Base-by-base conservation (phyloP, 2,329 filamentous ascomycete genomes). In the Helminthosporium solani region DNA sequence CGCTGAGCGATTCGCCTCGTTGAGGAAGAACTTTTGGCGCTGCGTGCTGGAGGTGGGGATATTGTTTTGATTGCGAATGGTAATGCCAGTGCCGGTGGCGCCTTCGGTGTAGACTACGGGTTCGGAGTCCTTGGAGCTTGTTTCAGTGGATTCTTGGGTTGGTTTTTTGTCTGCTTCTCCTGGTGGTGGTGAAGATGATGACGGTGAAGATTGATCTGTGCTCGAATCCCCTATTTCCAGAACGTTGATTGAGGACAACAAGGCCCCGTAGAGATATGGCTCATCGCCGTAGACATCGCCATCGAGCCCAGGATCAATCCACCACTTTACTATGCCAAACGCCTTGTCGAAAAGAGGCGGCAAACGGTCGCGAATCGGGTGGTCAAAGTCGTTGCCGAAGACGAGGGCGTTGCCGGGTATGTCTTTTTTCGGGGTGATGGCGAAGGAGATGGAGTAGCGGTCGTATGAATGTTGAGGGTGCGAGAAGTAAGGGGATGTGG, bases 321-420 rank as follows among this genome's bases (percentile, higher is more conserved):
- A 88, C 87, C 88, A 95, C 58, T 88, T 88, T 21, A 95, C 88
- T 34, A 96, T 85, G 42, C 83, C 85, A 70, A 96, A 83, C 0
- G 90, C 91, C 8, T 88, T 86, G 64, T 83, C 83, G 70, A 96
- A 95, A 0, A 92, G 90, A 0, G 89, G 88, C 0, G 94, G 92
- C 2, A 99, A 76, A 14, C 85, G 82, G 65, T 96, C 87, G 23
- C 90, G 82, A 58, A 99, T 94, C 0, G 94, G 89, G 40, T 87
- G 82, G 63, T 96, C 91, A 66, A 97, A 96, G 75, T 96, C 90
- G 68, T 97, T 97, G 33, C 92, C 94, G 60, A 96, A 96, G 43
- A 96, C 84, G 2, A 99, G 77, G n/a, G n/a, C n/a, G n/a, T n/a
- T n/a, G n/a, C n/a, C n/a, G n/a, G n/a, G n/a, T n/a, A n/a, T n/a